A percentile compares a stretch with the other conserved stretches of the same genome.
Conservation (phyloP, 2,329 filamentous ascomycete species). For the Elsinoe arachidis region DNA sequence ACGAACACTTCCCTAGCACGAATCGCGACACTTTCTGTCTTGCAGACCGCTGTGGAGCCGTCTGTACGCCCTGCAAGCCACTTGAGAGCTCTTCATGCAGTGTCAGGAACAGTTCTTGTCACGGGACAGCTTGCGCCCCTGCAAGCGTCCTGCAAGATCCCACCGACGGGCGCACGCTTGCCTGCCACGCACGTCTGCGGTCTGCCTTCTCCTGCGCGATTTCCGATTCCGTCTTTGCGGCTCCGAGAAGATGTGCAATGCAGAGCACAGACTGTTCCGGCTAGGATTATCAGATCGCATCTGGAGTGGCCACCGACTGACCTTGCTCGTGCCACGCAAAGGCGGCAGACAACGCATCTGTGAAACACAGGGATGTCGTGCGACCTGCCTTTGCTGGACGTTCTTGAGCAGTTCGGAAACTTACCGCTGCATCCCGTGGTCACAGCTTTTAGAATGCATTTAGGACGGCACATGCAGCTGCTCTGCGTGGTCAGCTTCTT, state of each 20-base stretch:
- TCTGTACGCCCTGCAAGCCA: conserved; percentile 2
- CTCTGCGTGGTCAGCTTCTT: background rate
- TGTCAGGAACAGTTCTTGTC: conserved; percentile 7
- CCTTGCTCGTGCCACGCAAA: background rate
- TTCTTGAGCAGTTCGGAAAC: background rate
- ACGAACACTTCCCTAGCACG: background rate
- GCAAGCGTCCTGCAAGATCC: conserved; percentile 8
- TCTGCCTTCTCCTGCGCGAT: background rate
- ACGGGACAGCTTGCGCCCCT: conserved; percentile 7
- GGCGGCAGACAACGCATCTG: conserved; percentile 1
- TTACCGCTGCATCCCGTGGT: background rate
- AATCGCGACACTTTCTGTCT: background rate
- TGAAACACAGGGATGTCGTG: background rate
- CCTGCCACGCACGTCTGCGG: background rate
- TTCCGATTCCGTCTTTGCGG: background rate
- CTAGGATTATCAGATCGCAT: conserved; percentile 10
- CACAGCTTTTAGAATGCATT: background rate
- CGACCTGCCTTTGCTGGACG: conserved; percentile 2
- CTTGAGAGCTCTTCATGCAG: conserved; percentile 8
- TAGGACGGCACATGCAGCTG: background rate
- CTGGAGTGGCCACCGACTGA: background rate
- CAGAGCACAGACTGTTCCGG: conserved; percentile 5
- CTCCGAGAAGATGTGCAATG: background rate
- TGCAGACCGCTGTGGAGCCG: conserved; percentile 2
- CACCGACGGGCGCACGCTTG: background rate